Conservation (phyloP, 148 eudicot genomes). For the Amaranthus hypochondriacus region DNA sequence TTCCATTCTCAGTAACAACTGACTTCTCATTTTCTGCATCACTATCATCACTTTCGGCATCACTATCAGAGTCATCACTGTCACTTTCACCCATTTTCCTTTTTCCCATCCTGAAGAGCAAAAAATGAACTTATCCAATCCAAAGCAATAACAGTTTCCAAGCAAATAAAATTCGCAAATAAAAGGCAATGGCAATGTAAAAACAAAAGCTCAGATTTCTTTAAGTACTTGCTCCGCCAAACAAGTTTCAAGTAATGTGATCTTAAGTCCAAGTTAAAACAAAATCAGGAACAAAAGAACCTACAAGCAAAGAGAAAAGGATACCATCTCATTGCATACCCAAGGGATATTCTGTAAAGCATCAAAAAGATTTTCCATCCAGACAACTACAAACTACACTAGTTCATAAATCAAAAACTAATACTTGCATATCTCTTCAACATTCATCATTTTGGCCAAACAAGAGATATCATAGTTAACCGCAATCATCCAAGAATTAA, state of each 20-base stretch:
- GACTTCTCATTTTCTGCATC: slow-evolving; percentile 55
- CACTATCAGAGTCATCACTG: slow-evolving; percentile 45
- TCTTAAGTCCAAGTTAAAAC: background rate
- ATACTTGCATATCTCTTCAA: background rate
- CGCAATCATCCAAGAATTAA: background rate
- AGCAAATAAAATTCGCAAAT: background rate
- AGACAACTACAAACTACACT: background rate
- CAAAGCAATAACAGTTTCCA: background rate
- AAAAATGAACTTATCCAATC: background rate
- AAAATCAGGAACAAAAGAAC: background rate
- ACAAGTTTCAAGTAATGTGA: too few relatives aligned
- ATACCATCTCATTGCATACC: background rate
- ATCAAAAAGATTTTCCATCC: background rate
- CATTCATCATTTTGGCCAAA: background rate
- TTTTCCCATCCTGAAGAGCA: slow-evolving; percentile 75
- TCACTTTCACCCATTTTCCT: slow-evolving; percentile 69
- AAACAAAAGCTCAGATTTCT: too few relatives aligned
- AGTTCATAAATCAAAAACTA: background rate
- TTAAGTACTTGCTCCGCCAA: too few relatives aligned
- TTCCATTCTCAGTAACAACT: slow-evolving; percentile 45
- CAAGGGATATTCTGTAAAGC: background rate
- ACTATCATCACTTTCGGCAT: slow-evolving; percentile 43
- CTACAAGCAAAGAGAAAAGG: background rate
- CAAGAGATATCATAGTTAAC: background rate
- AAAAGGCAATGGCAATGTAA: too few relatives aligned